Conservation (phyloP, 2,329 filamentous ascomycete genomes). For the Trichoderma sp. region DNA sequence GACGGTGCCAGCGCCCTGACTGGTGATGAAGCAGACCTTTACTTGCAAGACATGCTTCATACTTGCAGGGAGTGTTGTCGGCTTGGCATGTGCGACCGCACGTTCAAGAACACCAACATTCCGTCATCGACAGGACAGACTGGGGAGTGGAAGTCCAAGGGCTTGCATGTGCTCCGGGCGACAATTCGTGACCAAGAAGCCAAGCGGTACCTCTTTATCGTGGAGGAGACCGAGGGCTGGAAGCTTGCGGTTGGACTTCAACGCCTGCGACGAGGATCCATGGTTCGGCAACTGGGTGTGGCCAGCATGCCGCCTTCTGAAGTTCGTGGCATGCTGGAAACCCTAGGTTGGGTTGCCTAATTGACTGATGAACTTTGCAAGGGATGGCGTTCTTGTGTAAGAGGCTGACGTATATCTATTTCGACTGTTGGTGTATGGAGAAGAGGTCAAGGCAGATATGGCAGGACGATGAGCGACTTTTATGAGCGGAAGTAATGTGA, state of each 20-base stretch:
- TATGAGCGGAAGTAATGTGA: conserved; percentile 29
- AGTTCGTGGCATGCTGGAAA: conserved; percentile 59
- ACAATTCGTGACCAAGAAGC: conserved; percentile 68
- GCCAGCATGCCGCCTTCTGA: conserved; percentile 59
- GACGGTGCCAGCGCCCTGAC: conserved; percentile 57
- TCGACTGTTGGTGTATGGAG: not conserved
- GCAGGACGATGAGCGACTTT: not conserved
- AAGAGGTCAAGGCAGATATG: not conserved
- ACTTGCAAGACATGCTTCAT: conserved; percentile 63
- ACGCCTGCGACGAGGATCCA: conserved; percentile 62
- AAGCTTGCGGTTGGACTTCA: conserved; percentile 67
- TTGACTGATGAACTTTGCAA: not conserved
- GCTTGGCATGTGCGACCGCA: conserved; percentile 53
- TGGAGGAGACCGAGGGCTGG: conserved; percentile 68
- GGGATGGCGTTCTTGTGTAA: not conserved
- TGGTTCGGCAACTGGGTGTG: conserved; percentile 63
- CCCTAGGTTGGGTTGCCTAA: conserved; percentile 56
- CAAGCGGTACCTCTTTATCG: conserved; percentile 67
- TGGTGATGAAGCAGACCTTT: conserved; percentile 69
- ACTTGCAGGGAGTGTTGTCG: conserved; percentile 68
- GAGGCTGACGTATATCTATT: not conserved
- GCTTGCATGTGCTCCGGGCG: conserved; percentile 65
- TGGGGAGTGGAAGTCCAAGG: conserved; percentile 59
- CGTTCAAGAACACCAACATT: conserved; percentile 50
- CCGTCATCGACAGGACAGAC: conserved; percentile 49